Evolutionary conservation across 441 rosid species (phyloP).

Genomic region (Kokia cookei): DNA sequence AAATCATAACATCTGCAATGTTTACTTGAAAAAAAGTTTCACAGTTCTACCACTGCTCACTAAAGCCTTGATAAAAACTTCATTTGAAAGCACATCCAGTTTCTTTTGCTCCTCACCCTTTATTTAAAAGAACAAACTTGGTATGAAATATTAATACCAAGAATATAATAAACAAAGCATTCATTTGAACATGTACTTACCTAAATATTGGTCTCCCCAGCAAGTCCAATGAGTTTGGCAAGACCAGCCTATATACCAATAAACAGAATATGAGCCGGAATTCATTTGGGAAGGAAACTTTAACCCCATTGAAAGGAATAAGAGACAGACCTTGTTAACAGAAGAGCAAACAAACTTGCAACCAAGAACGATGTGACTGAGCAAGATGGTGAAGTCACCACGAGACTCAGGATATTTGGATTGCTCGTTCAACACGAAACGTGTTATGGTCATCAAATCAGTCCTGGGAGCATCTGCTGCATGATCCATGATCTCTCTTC

Average conservation of each 20-base stretch:
- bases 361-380: constrained; percentile 91
- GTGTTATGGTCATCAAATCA: constrained; percentile 95
- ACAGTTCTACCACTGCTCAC: constrained; percentile 97
- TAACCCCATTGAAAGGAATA: not conserved
- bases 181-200: constrained; percentile 23
- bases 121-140: not conserved
- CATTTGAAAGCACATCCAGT: constrained; percentile 26
- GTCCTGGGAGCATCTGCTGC: constrained; percentile 81
- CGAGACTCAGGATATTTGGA: constrained; percentile 88
- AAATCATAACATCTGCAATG: not conserved
- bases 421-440: constrained; percentile 83
- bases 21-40: constrained; percentile 3
- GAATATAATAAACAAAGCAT: not conserved
- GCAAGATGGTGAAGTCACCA: constrained; percentile 91
- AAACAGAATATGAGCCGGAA: not conserved
- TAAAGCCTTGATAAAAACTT: constrained; percentile 85
- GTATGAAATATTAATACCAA: not conserved
- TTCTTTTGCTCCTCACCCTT: constrained; percentile 99
- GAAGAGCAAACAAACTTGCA: constrained; percentile 98
- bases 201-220: constrained; percentile 96
- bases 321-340: constrained; percentile 67
- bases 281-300: not conserved
- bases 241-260: constrained; percentile 76
- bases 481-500: constrained; percentile 62
- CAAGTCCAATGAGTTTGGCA: constrained; percentile 91